These are phyloP conservation scores for Rhodotorula sp. DNA, from an alignment of 1,284 basidiomycete genomes.

Conservation along the genomic window DNA sequence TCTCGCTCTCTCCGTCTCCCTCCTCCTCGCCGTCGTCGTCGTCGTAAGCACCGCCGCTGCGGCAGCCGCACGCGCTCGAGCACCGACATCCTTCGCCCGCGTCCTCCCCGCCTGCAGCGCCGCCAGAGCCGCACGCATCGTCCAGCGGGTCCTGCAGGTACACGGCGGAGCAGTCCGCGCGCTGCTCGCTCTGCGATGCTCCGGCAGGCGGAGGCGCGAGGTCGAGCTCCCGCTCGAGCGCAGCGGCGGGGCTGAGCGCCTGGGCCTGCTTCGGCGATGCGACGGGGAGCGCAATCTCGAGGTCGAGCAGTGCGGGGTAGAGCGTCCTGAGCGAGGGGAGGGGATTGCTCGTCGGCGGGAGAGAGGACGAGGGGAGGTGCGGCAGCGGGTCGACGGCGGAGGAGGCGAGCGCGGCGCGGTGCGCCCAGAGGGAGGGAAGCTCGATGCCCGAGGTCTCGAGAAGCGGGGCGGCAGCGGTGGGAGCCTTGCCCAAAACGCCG, in stretches of 20 bases:
- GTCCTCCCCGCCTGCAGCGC: not conserved
- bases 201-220: not conserved
- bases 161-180: not conserved
- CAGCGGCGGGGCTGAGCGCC: not conserved
- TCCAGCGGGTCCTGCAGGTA: slow-evolving; percentile 7
- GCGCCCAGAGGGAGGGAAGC: slow-evolving; percentile 2
- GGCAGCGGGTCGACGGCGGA: not conserved
- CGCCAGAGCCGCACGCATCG: not conserved
- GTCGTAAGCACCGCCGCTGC: not conserved
- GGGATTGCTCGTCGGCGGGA: not conserved
- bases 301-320: slow-evolving; percentile 22
- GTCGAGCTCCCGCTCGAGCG: not conserved
- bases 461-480: not conserved
- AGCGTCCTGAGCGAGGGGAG: slow-evolving; percentile 18
- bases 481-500: too few relatives aligned
- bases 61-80: slow-evolving; percentile 4
- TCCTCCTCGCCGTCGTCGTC: not conserved
- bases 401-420: not conserved
- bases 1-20: not conserved
- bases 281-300: not conserved
- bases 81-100: not conserved
- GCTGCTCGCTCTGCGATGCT: not conserved
- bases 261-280: not conserved
- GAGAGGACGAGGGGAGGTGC: not conserved
- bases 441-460: not conserved